Evolutionary conservation across 805 yeast species (phyloP).

Genomic region (Lachancea sp.): DNA sequence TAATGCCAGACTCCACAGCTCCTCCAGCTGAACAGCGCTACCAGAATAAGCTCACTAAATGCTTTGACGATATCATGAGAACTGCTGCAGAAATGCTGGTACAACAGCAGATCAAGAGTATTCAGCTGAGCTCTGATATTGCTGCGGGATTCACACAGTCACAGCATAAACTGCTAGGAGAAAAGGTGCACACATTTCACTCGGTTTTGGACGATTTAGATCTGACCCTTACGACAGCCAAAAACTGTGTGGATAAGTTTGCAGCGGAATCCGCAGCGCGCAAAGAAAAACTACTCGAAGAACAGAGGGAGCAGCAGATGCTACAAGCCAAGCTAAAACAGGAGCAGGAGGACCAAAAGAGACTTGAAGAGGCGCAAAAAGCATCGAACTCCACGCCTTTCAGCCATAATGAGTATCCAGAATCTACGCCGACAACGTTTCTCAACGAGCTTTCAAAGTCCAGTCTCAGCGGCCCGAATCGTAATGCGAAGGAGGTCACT

Average conservation of each 20-base stretch:
- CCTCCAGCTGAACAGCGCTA: slow-evolving; percentile 2
- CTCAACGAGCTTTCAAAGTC: slow-evolving; percentile 6
- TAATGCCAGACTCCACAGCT: not conserved
- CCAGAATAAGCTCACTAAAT: slow-evolving; percentile 26
- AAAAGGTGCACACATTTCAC: slow-evolving; percentile 26
- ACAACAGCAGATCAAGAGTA: slow-evolving; percentile 32
- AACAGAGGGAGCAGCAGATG: slow-evolving; percentile 28
- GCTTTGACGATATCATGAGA: slow-evolving; percentile 30
- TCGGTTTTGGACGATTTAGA: slow-evolving; percentile 29
- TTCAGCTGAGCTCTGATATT: slow-evolving; percentile 24
- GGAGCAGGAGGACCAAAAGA: slow-evolving; percentile 4
- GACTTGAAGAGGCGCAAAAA: slow-evolving; percentile 1
- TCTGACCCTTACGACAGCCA: slow-evolving; percentile 22
- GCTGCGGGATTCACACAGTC: slow-evolving; percentile 23
- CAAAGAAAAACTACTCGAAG: slow-evolving; percentile 13
- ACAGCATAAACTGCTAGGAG: slow-evolving; percentile 24
- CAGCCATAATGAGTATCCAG: not conserved
- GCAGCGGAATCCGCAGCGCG: slow-evolving; percentile 27
- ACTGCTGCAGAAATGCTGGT: slow-evolving; percentile 32
- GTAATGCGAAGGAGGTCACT: not conserved
- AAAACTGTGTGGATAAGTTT: slow-evolving; percentile 25
- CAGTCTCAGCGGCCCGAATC: not conserved
- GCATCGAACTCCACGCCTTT: not conserved
- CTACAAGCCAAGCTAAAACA: slow-evolving; percentile 17
- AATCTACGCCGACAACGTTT: slow-evolving; percentile 6